Percentiles rank a stretch among this genome's conserved stretches.
These are phyloP conservation scores for Candida nemodendra DNA, from an alignment of 805 yeast species.

Conservation along the genomic window DNA sequence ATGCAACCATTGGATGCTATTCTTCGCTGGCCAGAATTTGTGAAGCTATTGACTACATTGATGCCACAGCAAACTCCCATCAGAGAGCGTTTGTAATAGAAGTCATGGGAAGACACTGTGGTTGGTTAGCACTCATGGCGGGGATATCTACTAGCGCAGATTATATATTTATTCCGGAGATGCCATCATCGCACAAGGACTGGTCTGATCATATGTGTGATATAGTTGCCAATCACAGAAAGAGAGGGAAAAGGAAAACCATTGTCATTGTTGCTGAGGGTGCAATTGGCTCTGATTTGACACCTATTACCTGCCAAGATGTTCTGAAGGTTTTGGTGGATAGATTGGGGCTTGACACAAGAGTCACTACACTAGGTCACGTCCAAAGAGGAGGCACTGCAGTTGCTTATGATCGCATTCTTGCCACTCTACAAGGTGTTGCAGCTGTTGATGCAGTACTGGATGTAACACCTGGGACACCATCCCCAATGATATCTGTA, in stretches of 20 bases:
- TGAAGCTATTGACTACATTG: conserved; percentile 75
- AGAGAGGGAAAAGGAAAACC: conserved; percentile 72
- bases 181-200: conserved; percentile 59
- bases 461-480: conserved; percentile 65
- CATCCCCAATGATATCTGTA: conserved; percentile 76
- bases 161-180: conserved; percentile 76
- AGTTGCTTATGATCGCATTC: conserved; percentile 66
- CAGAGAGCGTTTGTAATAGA: conserved; percentile 82
- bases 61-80: conserved; percentile 81
- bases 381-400: conserved; percentile 86
- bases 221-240: conserved; percentile 62
- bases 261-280: conserved; percentile 84
- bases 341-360: conserved; percentile 65
- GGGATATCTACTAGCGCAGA: conserved; percentile 82
- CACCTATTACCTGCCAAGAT: conserved; percentile 63
- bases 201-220: conserved; percentile 71
- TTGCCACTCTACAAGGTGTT: conserved; percentile 80
- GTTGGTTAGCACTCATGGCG: conserved; percentile 82
- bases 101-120: conserved; percentile 90
- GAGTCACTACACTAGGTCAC: conserved; percentile 76
- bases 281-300: conserved; percentile 67
- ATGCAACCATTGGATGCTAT: conserved; percentile 78
- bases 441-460: conserved; percentile 77
- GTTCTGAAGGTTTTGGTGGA: conserved; percentile 65
- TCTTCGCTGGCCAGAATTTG: conserved; percentile 76